Percentiles rank a stretch among this genome's conserved stretches.
These are phyloP conservation scores for Penicillium sp. DNA, from an alignment of 2,329 filamentous ascomycete species.

Conservation along the genomic window DNA sequence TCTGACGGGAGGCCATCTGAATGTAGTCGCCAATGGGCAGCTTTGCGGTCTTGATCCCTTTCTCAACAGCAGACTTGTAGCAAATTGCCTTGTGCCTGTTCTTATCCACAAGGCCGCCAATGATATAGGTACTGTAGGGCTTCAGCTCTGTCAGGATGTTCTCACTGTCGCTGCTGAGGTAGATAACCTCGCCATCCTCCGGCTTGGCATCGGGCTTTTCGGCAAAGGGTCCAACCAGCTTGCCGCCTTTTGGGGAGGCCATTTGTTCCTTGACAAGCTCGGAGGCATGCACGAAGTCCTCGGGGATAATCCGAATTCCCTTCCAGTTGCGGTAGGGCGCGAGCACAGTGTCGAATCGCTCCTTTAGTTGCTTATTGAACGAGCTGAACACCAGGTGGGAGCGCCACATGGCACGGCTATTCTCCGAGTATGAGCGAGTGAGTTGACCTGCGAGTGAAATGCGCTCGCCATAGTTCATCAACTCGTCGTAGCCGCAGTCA, in stretches of 20 bases:
- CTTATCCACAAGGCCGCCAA: conserved; percentile 93
- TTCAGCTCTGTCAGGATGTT: conserved; percentile 82
- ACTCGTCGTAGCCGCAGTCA: conserved; percentile 89
- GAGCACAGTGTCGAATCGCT: conserved; percentile 80
- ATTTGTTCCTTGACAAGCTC: conserved; percentile 71
- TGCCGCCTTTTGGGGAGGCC: conserved; percentile 62
- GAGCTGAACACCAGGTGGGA: conserved; percentile 78
- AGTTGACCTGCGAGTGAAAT: conserved; percentile 84
- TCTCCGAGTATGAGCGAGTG: conserved; percentile 88
- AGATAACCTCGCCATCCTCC: conserved; percentile 71
- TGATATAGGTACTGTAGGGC: conserved; percentile 87
- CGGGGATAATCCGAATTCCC: conserved; percentile 73
- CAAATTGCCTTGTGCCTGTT: conserved; percentile 96
- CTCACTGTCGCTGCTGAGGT: conserved; percentile 90
- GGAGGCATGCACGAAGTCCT: conserved; percentile 74
- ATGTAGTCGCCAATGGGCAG: conserved; percentile 95
- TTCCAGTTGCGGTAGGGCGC: conserved; percentile 81
- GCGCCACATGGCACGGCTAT: conserved; percentile 70
- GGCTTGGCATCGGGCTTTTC: conserved; percentile 43
- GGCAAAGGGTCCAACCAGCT: conserved; percentile 65
- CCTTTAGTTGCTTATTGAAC: conserved; percentile 74
- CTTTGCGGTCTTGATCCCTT: conserved; percentile 83
- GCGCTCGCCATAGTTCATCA: conserved; percentile 86
- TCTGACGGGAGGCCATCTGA: conserved; percentile 83
- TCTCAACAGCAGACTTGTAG: conserved; percentile 76